Percentiles rank a stretch among this genome's conserved stretches.
Evolutionary conservation across 371 early-diverging fungal species (phyloP).

Genomic region (Apophysomyces variabilis): DNA sequence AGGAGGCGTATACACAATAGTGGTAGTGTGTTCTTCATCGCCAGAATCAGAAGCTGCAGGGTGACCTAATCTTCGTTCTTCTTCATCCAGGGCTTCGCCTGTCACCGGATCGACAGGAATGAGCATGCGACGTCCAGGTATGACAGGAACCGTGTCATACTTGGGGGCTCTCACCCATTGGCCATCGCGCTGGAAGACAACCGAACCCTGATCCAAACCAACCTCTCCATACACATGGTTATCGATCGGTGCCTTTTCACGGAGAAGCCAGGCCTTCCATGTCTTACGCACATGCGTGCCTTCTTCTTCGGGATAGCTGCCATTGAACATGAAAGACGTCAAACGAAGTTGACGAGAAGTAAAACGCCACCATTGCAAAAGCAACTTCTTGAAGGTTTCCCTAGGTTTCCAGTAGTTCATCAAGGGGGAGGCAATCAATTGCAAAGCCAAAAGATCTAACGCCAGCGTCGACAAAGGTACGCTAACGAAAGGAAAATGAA

Average conservation of each 20-base stretch:
- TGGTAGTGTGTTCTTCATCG: slow-evolving; percentile 40
- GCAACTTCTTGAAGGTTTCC: slow-evolving; percentile 40
- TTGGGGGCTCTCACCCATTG: slow-evolving; percentile 64
- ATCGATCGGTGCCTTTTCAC: slow-evolving; percentile 17
- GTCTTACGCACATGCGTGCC: slow-evolving; percentile 39
- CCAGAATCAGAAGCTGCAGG: slow-evolving; percentile 47
- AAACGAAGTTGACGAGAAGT: slow-evolving; percentile 65
- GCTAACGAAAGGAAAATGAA: slow-evolving; percentile 31
- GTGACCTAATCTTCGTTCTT: slow-evolving; percentile 50
- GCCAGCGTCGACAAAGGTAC: slow-evolving; percentile 72
- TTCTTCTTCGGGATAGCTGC: slow-evolving; percentile 68
- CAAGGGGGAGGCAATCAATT: slow-evolving; percentile 65
- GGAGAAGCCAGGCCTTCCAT: slow-evolving; percentile 45
- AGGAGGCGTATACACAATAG: slow-evolving; percentile 66
- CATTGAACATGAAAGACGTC: slow-evolving; percentile 79
- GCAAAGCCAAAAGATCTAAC: slow-evolving; percentile 71
- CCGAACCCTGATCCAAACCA: slow-evolving; percentile 32
- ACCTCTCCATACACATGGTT: slow-evolving; percentile 14
- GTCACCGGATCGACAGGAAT: slow-evolving; percentile 62
- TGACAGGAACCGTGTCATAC: slow-evolving; percentile 62
- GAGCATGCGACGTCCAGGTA: slow-evolving; percentile 63
- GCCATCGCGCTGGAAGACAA: slow-evolving; percentile 54
- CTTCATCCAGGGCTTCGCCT: slow-evolving; percentile 55
- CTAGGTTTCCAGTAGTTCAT: slow-evolving; percentile 55
- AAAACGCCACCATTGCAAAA: slow-evolving; percentile 67